A percentile compares a stretch with the other conserved stretches of the same genome.
Evolutionary conservation across 208 protist genomes (phyloP).

Genomic region (Trypanosoma brucei): DNA sequence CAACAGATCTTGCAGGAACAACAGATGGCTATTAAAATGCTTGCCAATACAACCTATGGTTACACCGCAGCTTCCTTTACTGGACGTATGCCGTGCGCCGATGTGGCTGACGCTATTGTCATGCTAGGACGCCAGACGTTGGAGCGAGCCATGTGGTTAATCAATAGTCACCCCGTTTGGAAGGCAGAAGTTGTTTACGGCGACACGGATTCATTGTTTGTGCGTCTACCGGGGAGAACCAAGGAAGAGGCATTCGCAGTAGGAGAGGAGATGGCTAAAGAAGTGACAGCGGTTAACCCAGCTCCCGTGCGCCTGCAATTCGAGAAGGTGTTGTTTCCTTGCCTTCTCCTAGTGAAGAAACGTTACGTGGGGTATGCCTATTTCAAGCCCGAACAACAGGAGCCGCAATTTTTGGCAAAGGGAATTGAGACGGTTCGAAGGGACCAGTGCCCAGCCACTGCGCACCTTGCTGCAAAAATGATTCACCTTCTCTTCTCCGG

Average conservation of each 20-base stretch:
- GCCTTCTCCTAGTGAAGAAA: conserved; percentile 99
- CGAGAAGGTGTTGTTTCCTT: conserved; percentile 99
- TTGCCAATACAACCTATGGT: conserved; percentile 99
- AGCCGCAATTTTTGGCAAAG: conserved; percentile 97
- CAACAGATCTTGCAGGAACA: conserved; percentile 90
- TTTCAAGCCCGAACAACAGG: conserved; percentile 90
- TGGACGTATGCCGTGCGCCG: conserved; percentile 98
- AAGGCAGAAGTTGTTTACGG: conserved; percentile 98
- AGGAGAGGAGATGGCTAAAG: conserved; percentile 70
- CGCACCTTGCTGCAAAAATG: conserved; percentile 30
- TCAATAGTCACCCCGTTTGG: conserved; percentile 93
- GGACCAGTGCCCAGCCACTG: conserved; percentile 96
- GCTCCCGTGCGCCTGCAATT: conserved; percentile 98
- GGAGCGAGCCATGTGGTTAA: conserved; percentile 92
- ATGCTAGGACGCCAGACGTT: conserved; percentile 99
- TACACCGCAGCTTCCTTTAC: conserved; percentile 98
- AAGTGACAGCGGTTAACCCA: conserved; percentile 92
- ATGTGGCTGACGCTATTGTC: conserved; percentile 93
- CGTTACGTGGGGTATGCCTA: conserved; percentile 98
- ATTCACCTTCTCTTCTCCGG: conserved; percentile 57
- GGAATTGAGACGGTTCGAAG: conserved; percentile 98
- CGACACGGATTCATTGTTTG: conserved; percentile 99
- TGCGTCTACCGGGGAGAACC: conserved; percentile 58
- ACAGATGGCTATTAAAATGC: conserved; percentile 98
- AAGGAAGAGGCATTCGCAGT: conserved; percentile 62